Conservation (phyloP, 1,284 basidiomycete genomes). For the Sporisorium exsertum region DNA sequence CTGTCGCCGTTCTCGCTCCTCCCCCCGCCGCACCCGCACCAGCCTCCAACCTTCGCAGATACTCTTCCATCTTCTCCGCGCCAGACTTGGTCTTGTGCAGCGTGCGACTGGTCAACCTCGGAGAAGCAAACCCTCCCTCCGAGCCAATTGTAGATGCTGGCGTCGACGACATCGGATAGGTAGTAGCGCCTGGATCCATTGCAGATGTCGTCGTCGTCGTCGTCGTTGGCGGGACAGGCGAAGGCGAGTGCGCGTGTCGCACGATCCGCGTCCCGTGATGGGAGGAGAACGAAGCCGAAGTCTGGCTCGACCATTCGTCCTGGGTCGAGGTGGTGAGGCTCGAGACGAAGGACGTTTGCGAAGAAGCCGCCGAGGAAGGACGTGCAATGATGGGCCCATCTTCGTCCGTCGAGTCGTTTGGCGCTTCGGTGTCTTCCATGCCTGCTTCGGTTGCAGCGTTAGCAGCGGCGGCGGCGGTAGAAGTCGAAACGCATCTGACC, state of each 20-base stretch:
- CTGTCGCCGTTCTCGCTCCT: conserved; percentile 1
- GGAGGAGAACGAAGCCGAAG: conserved; percentile 17
- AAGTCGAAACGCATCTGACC: conserved; percentile 18
- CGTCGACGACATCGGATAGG: background rate
- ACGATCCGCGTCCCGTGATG: conserved; percentile 23
- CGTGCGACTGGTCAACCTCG: conserved; percentile 24
- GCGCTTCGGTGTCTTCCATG: background rate
- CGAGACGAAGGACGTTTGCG: conserved; percentile 31
- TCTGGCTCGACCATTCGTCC: conserved; percentile 28
- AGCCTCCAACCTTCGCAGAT: conserved; percentile 30
- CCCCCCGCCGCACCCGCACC: background rate
- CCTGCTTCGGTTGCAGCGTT: background rate
- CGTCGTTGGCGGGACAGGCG: background rate
- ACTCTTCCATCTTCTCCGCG: conserved; percentile 50
- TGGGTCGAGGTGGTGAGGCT: conserved; percentile 27
- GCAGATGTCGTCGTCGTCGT: background rate
- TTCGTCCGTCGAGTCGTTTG: conserved; percentile 6
- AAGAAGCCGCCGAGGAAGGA: conserved; percentile 36
- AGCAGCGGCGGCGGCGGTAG: background rate
- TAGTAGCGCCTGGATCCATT: background rate
- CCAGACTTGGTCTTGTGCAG: conserved; percentile 38
- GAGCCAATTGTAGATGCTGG: background rate
- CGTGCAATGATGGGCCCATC: conserved; percentile 38
- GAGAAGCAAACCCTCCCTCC: background rate
- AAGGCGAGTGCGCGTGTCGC: conserved; percentile 11